These are phyloP conservation scores for Ascochyta koolunga DNA, from an alignment of 2,329 filamentous ascomycete genomes.

Conservation along the genomic window DNA sequence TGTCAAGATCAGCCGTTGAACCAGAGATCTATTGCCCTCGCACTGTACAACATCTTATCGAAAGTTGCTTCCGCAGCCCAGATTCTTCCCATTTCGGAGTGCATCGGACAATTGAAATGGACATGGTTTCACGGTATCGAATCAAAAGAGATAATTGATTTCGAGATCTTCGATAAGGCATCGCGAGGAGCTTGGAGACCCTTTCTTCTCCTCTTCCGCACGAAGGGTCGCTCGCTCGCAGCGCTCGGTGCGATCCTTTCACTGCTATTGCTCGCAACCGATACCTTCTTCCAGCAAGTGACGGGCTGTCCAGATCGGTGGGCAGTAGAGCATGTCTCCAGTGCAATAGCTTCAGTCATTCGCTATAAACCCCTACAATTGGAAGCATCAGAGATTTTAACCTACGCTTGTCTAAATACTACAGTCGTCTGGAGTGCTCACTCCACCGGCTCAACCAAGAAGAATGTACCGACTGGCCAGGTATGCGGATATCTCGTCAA, in stretches of 20 bases:
- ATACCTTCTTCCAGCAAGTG: slow-evolving; percentile 43
- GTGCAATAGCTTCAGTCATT: not conserved
- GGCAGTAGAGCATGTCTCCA: not conserved
- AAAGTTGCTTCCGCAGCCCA: slow-evolving; percentile 36
- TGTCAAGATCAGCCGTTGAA: slow-evolving; percentile 35
- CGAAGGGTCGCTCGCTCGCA: slow-evolving; percentile 21
- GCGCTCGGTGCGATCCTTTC: too few species aligned
- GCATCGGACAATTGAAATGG: slow-evolving; percentile 43
- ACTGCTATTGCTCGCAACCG: slow-evolving; percentile 27
- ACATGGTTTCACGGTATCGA: slow-evolving; percentile 30
- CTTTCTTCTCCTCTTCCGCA: slow-evolving; percentile 24
- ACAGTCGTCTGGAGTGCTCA: slow-evolving; percentile 26
- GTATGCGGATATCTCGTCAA: slow-evolving; percentile 38
- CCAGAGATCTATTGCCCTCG: slow-evolving; percentile 39
- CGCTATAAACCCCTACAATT: slow-evolving; percentile 10
- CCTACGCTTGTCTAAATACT: slow-evolving; percentile 20
- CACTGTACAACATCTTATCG: slow-evolving; percentile 28
- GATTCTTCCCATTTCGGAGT: slow-evolving; percentile 34
- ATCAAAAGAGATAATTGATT: slow-evolving; percentile 31
- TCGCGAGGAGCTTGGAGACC: slow-evolving; percentile 32
- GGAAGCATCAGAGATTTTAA: slow-evolving; percentile 24
- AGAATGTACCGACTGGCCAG: too few species aligned
- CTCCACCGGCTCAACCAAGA: not conserved
- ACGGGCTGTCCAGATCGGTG: slow-evolving; percentile 21
- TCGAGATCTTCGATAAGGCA: slow-evolving; percentile 43